Conservation (phyloP, 345 rosid genomes). For the Eucalyptus cladocalyx region DNA sequence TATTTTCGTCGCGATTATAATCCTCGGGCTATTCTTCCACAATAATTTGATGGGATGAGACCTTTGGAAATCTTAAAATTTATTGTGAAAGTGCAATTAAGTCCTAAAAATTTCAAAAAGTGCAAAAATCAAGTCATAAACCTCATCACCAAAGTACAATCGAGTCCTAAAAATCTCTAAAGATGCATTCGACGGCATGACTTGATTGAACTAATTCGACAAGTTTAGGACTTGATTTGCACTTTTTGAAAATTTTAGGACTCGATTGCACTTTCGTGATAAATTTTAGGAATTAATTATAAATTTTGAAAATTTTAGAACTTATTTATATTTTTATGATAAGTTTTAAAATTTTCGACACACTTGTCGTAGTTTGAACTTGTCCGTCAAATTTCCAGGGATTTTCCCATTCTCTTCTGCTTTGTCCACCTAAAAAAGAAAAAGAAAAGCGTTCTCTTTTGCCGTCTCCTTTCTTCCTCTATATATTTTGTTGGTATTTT, state of each 20-base stretch:
- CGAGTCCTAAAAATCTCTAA: too few relatives aligned
- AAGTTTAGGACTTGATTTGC: rapidly evolving
- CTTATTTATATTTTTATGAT: too few relatives aligned
- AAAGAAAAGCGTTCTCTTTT: too few relatives aligned
- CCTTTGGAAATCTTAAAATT: rapidly evolving
- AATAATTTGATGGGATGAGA: too few relatives aligned
- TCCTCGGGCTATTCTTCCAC: rapidly evolving
- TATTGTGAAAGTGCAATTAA: rapidly evolving
- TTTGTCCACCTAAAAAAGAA: too few relatives aligned
- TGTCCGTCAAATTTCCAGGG: neutral
- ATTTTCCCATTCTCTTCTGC: neutral
- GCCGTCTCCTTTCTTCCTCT: neutral
- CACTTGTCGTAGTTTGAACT: too few relatives aligned
- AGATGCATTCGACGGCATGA: rapidly evolving
- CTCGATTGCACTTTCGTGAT: rapidly evolving
- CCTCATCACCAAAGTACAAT: rapidly evolving
- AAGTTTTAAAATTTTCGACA: too few relatives aligned
- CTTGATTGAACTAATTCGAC: too few relatives aligned
- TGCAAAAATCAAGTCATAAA: too few relatives aligned
- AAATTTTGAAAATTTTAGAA: too few relatives aligned
- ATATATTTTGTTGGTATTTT: neutral
- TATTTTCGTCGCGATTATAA: neutral
- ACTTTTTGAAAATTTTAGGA: rapidly evolving
- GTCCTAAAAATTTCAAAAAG: rapidly evolving
- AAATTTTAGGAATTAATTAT: rapidly evolving